These are phyloP conservation scores for Cocos nucifera DNA, from an alignment of 176 grass and related monocot species.

Conservation along the genomic window DNA sequence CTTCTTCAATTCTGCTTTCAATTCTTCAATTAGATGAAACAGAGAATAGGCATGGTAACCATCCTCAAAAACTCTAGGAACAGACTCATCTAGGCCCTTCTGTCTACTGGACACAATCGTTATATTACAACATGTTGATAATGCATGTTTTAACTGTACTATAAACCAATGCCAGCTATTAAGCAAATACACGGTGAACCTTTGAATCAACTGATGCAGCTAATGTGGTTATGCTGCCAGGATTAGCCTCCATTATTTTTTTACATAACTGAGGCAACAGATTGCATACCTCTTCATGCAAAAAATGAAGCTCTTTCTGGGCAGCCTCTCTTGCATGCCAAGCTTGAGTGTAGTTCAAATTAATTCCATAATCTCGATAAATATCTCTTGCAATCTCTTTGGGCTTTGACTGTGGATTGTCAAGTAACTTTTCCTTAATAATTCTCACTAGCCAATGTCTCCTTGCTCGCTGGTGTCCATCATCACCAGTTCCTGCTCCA, in stretches of 20 bases:
- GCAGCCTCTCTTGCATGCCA: conserved; percentile 87
- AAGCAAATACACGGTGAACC: conserved; percentile 82
- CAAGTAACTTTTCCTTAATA: conserved; percentile 88
- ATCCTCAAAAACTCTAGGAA: conserved; percentile 75
- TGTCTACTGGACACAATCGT: conserved; percentile 82
- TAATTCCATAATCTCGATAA: conserved; percentile 74
- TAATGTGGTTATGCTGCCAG: conserved; percentile 72
- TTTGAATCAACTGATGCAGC: conserved; percentile 70
- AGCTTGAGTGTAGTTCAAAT: conserved; percentile 81
- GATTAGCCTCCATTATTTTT: conserved; percentile 76
- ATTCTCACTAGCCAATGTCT: conserved; percentile 80
- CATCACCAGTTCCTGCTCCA: conserved; percentile 55
- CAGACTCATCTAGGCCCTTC: conserved; percentile 74
- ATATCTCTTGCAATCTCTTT: conserved; percentile 87
- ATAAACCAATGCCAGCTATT: conserved; percentile 97
- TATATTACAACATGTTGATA: conserved; percentile 37
- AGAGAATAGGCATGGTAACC: conserved; percentile 72
- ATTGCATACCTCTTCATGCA: conserved; percentile 70
- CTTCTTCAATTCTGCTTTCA: conserved; percentile 72
- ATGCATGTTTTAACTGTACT: conserved; percentile 72
- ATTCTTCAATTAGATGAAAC: conserved; percentile 85
- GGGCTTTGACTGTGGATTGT: conserved; percentile 57
- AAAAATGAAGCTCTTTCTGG: conserved; percentile 77
- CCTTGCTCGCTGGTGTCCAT: conserved; percentile 69
- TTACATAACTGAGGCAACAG: conserved; percentile 86